A percentile compares a stretch with the other conserved stretches of the same genome.
Conservation (phyloP, 2,329 filamentous ascomycete genomes). For the Fusarium verrucosum region DNA sequence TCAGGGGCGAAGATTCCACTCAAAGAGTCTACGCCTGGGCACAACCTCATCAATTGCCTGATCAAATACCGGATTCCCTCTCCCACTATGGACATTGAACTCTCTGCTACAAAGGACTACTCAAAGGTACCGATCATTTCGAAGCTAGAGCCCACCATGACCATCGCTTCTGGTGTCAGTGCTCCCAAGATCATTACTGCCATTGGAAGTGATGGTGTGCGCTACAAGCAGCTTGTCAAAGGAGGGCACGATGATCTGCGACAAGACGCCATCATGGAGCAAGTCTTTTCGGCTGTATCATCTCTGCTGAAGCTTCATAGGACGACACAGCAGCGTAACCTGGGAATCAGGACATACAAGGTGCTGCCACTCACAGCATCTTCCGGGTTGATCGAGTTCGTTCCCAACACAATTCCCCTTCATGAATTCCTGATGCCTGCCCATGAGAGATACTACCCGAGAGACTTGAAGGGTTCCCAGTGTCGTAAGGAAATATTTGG, state of each 20-base stretch:
- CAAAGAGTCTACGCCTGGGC: conserved; percentile 70
- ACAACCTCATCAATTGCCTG: conserved; percentile 69
- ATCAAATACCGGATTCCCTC: conserved; percentile 79
- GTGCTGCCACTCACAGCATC: conserved; percentile 87
- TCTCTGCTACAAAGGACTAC: conserved; percentile 80
- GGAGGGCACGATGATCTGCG: conserved; percentile 95
- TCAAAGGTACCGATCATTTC: conserved; percentile 76
- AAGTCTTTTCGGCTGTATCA: conserved; percentile 97
- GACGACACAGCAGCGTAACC: conserved; percentile 83
- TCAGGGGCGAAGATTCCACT: conserved; percentile 71
- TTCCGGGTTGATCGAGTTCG: conserved; percentile 96
- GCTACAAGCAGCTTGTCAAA: conserved; percentile 93
- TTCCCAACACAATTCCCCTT: conserved; percentile 89
- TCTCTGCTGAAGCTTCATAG: conserved; percentile 87
- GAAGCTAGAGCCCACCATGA: conserved; percentile 78
- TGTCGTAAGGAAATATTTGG: conserved; percentile 83
- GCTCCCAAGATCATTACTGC: conserved; percentile 93
- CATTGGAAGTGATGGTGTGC: conserved; percentile 77
- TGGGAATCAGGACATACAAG: conserved; percentile 96
- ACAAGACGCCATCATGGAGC: conserved; percentile 98
- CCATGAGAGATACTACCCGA: conserved; percentile 85
- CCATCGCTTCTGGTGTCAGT: conserved; percentile 89
- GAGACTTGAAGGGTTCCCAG: conserved; percentile 77
- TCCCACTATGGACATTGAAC: conserved; percentile 84
- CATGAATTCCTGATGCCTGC: conserved; percentile 93